Percentiles rank a stretch among this genome's conserved stretches.
Evolutionary conservation across 2,329 filamentous ascomycete genomes (phyloP).

Genomic region (Aspergillus novofumigatus): DNA sequence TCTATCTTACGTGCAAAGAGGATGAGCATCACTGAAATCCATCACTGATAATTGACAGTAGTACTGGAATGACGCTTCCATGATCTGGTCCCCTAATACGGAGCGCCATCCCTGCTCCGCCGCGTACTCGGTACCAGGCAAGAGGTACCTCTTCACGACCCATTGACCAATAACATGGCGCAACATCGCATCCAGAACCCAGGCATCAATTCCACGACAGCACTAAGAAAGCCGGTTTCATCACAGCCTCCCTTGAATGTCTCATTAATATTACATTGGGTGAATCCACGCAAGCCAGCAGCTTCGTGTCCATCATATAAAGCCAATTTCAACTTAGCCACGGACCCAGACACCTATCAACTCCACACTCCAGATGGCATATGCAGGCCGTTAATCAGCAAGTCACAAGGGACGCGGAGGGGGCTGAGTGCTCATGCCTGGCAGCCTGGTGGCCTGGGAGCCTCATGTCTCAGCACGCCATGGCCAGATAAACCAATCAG

Average conservation of each 20-base stretch:
- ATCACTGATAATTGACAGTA: not conserved
- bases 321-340: not conserved
- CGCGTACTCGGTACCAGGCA: not conserved
- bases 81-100: not conserved
- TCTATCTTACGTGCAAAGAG: not conserved
- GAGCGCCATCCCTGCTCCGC: not conserved
- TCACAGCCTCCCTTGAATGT: not conserved
- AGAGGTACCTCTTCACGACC: not conserved
- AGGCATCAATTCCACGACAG: slow-evolving; percentile 1
- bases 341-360: not conserved
- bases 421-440: not conserved
- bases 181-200: slow-evolving; percentile 10
- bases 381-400: not conserved
- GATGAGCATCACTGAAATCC: not conserved
- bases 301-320: not conserved
- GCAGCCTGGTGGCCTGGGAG: not conserved
- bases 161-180: not conserved
- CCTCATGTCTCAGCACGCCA: not conserved
- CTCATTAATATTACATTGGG: not conserved
- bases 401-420: not conserved
- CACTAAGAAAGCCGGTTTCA: not conserved
- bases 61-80: not conserved
- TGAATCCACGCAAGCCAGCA: not conserved
- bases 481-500: not conserved
- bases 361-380: not conserved